These are phyloP conservation scores for Diutina neorugosa DNA, from an alignment of 1,139 yeast species.

Conservation along the genomic window DNA sequence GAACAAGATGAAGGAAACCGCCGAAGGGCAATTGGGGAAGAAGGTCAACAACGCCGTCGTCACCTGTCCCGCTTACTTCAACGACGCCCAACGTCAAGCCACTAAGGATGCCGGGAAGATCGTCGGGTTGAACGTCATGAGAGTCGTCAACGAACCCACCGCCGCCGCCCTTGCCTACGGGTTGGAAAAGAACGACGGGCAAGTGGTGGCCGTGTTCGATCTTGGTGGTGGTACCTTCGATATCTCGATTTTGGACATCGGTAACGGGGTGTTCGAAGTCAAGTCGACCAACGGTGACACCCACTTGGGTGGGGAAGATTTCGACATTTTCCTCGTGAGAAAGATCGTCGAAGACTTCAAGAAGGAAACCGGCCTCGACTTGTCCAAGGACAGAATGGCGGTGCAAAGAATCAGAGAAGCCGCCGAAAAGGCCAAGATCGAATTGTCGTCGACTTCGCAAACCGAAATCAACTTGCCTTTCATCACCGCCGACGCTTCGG, in stretches of 20 bases:
- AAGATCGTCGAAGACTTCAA: slow-evolving; percentile 86
- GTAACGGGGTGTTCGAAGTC: slow-evolving; percentile 82
- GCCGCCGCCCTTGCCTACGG: slow-evolving; percentile 99
- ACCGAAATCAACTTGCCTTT: slow-evolving; percentile 96
- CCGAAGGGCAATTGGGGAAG: slow-evolving; percentile 84
- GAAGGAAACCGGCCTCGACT: slow-evolving; percentile 83
- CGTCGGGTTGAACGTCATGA: slow-evolving; percentile 88
- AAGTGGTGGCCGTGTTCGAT: slow-evolving; percentile 76
- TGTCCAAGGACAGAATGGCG: slow-evolving; percentile 92
- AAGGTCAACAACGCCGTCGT: slow-evolving; percentile 80
- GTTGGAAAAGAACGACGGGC: slow-evolving; percentile 67
- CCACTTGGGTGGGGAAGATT: slow-evolving; percentile 88
- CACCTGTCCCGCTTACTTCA: slow-evolving; percentile 96
- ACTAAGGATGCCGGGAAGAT: slow-evolving; percentile 98
- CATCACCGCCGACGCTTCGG: slow-evolving; percentile 91
- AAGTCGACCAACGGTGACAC: slow-evolving; percentile 86
- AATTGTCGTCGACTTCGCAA: slow-evolving; percentile 83
- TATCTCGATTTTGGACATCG: slow-evolving; percentile 74
- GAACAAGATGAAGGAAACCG: slow-evolving; percentile 96
- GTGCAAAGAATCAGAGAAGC: slow-evolving; percentile 99
- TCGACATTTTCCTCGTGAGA: slow-evolving; percentile 75
- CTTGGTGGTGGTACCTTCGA: slow-evolving; percentile 88
- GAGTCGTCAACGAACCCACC: slow-evolving; percentile 98
- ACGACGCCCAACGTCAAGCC: slow-evolving; percentile 97
- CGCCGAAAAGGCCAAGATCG: slow-evolving; percentile 98